These are phyloP conservation scores for Arachis monticola DNA, from an alignment of 331 rosid species.

Conservation along the genomic window DNA sequence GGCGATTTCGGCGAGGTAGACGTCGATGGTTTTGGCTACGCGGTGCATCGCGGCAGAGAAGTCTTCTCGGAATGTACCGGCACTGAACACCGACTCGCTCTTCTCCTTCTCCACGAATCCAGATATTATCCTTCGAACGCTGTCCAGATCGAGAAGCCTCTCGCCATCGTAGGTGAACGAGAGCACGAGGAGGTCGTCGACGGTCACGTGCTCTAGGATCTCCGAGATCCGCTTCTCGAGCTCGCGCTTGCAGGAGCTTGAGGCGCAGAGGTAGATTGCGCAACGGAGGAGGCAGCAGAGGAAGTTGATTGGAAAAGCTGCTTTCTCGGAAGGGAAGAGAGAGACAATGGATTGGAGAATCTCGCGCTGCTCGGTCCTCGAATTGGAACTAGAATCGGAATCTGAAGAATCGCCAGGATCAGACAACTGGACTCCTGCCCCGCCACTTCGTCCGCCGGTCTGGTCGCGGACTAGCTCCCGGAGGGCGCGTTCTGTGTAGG, in stretches of 20 bases:
- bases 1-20: constrained; percentile 76
- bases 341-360: constrained; percentile 60
- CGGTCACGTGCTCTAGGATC: constrained; percentile 76
- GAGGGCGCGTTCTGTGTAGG: constrained; percentile 73
- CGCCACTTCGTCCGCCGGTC: constrained; percentile 52
- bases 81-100: constrained; percentile 65
- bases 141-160: constrained; percentile 77
- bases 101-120: constrained; percentile 75
- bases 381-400: constrained; percentile 22
- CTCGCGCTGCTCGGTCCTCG: constrained; percentile 51
- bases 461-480: constrained; percentile 85
- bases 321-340: constrained; percentile 79
- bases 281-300: constrained; percentile 88
- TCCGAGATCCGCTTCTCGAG: constrained; percentile 71
- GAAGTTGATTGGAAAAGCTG: constrained; percentile 76
- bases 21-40: constrained; percentile 67
- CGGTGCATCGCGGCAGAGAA: constrained; percentile 67
- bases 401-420: constrained; percentile 33
- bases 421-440: constrained; percentile 3
- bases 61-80: constrained; percentile 50
- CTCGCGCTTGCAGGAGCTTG: constrained; percentile 59
- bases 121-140: constrained; percentile 67
- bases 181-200: constrained; percentile 69
- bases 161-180: constrained; percentile 91
- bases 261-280: constrained; percentile 61